phyloP scores from a whole-genome alignment of 1,284 basidiomycete species.

The Caloboletus inedulis region DNA sequence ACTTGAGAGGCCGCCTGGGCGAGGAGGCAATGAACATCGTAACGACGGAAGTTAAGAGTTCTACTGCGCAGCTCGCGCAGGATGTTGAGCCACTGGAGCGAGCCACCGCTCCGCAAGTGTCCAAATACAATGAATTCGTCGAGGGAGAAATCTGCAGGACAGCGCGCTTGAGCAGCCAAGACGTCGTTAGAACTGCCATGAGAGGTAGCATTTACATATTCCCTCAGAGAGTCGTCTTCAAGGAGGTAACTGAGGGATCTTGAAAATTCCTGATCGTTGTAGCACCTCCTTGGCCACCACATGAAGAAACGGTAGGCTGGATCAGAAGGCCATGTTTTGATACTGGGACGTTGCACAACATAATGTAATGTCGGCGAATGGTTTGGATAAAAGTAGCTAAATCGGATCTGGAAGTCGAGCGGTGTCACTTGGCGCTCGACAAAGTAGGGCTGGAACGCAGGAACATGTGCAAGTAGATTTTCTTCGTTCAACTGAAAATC shows the following conservation, averaged over 20 bases:
- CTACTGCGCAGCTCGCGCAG: conserved; percentile 11
- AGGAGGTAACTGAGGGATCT: no score
- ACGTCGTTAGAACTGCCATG: conserved; percentile 37
- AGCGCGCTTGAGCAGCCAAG: conserved; percentile 17
- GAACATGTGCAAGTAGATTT: background rate
- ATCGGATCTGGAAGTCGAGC: background rate
- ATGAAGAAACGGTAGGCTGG: background rate
- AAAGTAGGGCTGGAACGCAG: conserved; percentile 2
- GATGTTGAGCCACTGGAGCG: conserved; percentile 40
- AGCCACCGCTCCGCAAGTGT: conserved; percentile 40
- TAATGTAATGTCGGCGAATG: no score
- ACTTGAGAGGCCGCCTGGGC: conserved; percentile 41
- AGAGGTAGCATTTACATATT: conserved; percentile 15
- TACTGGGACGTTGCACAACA: no score
- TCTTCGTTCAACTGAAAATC: background rate
- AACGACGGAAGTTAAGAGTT: conserved; percentile 34
- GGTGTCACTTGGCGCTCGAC: background rate
- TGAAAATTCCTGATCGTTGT: no score
- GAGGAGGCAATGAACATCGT: conserved; percentile 39
- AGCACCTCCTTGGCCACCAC: background rate
- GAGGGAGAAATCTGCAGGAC: conserved; percentile 34
- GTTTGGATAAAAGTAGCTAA: no score
- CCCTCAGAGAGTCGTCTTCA: background rate
- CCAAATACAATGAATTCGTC: conserved; percentile 45
- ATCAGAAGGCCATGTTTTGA: no score